Conservation (phyloP, 352 stramenopile species). For the Phytophthora crassamura region DNA sequence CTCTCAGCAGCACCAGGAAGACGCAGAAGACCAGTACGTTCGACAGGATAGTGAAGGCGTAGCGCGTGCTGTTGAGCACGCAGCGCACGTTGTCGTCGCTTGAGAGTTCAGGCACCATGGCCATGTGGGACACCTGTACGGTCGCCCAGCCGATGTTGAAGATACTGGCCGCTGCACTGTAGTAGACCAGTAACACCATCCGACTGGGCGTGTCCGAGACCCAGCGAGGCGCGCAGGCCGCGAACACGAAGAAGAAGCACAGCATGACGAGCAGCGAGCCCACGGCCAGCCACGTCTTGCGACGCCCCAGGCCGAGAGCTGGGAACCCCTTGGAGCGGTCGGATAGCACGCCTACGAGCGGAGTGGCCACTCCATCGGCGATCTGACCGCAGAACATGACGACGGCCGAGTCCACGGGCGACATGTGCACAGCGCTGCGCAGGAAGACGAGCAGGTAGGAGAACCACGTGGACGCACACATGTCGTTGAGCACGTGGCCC, state of each 20-base stretch:
- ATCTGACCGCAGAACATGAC: slow-evolving; percentile 91
- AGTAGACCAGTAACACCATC: slow-evolving; percentile 73
- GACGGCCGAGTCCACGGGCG: slow-evolving; percentile 78
- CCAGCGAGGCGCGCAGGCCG: slow-evolving; percentile 61
- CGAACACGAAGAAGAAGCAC: slow-evolving; percentile 90
- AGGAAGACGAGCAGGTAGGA: slow-evolving; percentile 89
- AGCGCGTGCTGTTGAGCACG: slow-evolving; percentile 83
- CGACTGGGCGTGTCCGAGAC: slow-evolving; percentile 65
- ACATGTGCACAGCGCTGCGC: slow-evolving; percentile 63
- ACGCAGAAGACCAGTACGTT: slow-evolving; percentile 87
- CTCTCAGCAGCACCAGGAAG: slow-evolving; percentile 71
- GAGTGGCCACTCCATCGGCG: slow-evolving; percentile 80
- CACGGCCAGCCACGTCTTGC: slow-evolving; percentile 80
- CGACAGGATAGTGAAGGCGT: slow-evolving; percentile 89
- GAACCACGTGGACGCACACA: slow-evolving; percentile 91
- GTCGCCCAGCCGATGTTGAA: slow-evolving; percentile 89
- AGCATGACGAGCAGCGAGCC: slow-evolving; percentile 77
- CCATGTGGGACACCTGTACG: slow-evolving; percentile 89
- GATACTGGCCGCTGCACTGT: slow-evolving; percentile 74
- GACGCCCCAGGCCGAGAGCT: slow-evolving; percentile 66
- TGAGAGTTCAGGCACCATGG: slow-evolving; percentile 84
- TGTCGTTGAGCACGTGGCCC: slow-evolving; percentile 88
- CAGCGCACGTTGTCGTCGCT: slow-evolving; percentile 80
- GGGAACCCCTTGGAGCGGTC: slow-evolving; percentile 72
- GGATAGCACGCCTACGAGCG: slow-evolving; percentile 79